These are phyloP conservation scores for Physaria fendleri DNA, from an alignment of 345 rosid genomes.

Conservation along the genomic window DNA sequence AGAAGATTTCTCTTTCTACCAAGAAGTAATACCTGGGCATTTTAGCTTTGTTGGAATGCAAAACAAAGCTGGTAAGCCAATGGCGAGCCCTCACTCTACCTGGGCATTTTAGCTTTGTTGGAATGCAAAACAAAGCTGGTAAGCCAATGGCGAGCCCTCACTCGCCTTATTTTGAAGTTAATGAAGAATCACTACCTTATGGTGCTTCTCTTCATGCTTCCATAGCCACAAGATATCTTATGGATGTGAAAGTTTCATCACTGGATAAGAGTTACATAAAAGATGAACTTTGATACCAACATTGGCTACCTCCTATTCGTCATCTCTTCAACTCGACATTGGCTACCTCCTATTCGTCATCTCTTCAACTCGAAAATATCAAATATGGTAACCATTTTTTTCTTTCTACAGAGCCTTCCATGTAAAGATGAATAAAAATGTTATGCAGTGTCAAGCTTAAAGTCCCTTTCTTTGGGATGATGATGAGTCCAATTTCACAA, in stretches of 20 bases:
- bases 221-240: constrained; percentile 59
- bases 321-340: background rate
- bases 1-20: constrained; percentile 87
- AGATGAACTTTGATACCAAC: constrained; percentile 54
- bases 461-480: background rate
- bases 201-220: constrained; percentile 95
- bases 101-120: constrained; percentile 63
- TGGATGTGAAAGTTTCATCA: constrained; percentile 27
- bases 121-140: constrained; percentile 58
- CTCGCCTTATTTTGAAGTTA: constrained; percentile 55
- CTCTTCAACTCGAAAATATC: constrained; percentile 7
- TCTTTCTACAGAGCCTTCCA: constrained; percentile 11
- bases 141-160: constrained; percentile 36
- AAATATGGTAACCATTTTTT: constrained; percentile 7
- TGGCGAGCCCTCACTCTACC: constrained; percentile 54
- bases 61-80: constrained; percentile 36
- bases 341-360: constrained; percentile 1
- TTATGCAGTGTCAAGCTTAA: constrained; percentile 2
- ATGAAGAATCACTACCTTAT: constrained; percentile 68
- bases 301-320: constrained; percentile 3
- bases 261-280: constrained; percentile 20
- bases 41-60: constrained; percentile 65
- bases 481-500: background rate
- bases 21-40: constrained; percentile 68
- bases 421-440: constrained; percentile 27